Base-by-base conservation (phyloP, 805 yeast genomes). In the Groenewaldozyma tartarivorans region DNA sequence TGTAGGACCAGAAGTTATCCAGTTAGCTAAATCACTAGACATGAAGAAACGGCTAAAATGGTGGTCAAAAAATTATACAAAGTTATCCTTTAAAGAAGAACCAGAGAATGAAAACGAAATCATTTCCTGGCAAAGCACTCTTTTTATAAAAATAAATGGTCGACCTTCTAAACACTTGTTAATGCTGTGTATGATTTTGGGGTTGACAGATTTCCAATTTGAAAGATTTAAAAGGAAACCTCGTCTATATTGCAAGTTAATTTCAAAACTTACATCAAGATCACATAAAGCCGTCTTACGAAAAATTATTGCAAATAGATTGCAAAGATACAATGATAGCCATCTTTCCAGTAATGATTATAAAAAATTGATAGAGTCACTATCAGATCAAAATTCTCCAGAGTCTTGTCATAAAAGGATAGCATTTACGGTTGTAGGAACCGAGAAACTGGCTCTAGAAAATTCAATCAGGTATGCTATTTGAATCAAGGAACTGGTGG, bases 1-100 rank as follows among this genome's bases (percentile, higher is more conserved):
- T 40, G 54, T 84, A n/a, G 76, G 79, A 1, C 62, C 66, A 1
- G 79, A 76, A 48, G 56, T 72, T 41, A 50, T 66, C 35, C 54
- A 51, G 34, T 52, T 61, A 30, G 56, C 56, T 21, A 63, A 58
- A 21, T 55, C 61, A 29, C 48, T 49, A 13, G 56, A 53, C 27
- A 40, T 52, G 13, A 45, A 44, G 36, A 39, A 48, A 24, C 42
- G 60, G 5, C 39, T 52, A 33, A 55, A 54, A 22, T 77, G 77
- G 79, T 70, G 74, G 63, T 71, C 68, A 22, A 53, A 46, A 13
- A 35, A 45, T 21, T 50, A 49, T 13, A 24, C 29, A 24, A 24
- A 24, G 13, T 13, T 7, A 9, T 24, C 29, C 11, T 24, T 24
- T 13, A 51, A 46, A 9, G 48, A 47, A 33, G 38, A 41, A 15